Evolutionary conservation across 139 green algal genomes (phyloP), one percentile per base, ranked within the genome.

Genomic region (Zygnema cylindricum): DNA sequence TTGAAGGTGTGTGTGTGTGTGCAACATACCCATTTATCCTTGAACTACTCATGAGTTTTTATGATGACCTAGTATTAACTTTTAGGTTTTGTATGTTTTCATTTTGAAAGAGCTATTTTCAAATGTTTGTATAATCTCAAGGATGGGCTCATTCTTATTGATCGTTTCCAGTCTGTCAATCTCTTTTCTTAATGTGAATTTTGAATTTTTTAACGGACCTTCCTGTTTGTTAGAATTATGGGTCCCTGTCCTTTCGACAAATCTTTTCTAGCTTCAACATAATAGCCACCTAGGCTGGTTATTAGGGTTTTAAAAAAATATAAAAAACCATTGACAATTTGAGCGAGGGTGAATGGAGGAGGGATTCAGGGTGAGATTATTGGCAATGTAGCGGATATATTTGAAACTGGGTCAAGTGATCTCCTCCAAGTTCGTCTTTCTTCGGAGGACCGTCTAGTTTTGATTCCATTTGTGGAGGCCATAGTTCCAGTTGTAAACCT

Each of bases 401-500:
- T 55, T 77, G 69, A 40, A 30, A 42, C 32, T 30, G 76, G 76
- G 3, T 73, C 76, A 25, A 43, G 84, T 25, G 84, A 89, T n/a
- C 84, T 89, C 30, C 84, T 89, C 36, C 36, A 30, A 1, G 39
- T 86, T 22, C 38, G 22, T 33, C 78, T 86, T 23, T 11, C 21
- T 11, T 41, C 22, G 36, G 33, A 43, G 22, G 85, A 35, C 32
- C 79, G 77, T 1, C 42, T 1, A 30, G 43, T 90, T 30, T 92
- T 77, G 81, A 42, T 94, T 2, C 92, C 92, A 23, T 93, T 94
- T 69, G 92, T 90, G 54, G 71, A 84, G 25, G 90, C 89, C 42
- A 93, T 94, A 43, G 92, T 94, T 2, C 92, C 92, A 0, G 43
- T 89, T 0, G 89, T 94, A 23, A 78, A 94, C 82, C 11, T 87